phyloP scores from a whole-genome alignment of 345 rosid genomes.

The Psidium friedrichsthalianum region DNA sequence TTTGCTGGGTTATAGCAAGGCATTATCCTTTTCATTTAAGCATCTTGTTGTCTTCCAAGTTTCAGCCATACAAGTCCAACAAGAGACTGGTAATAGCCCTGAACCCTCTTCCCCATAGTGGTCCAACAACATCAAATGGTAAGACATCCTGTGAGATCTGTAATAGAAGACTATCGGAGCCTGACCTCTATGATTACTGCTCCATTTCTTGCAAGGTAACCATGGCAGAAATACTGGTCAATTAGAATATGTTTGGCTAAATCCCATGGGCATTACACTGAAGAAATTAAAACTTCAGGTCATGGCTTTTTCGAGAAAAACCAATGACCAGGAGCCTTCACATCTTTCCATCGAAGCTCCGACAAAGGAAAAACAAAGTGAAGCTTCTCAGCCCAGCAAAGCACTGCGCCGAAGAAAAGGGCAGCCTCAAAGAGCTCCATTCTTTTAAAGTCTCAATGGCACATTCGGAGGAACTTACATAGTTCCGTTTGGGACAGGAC shows the following conservation, averaged over 20 bases:
- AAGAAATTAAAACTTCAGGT: conserved; percentile 2
- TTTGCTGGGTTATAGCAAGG: not conserved
- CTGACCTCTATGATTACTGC: conserved; percentile 20
- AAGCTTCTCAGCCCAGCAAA: not conserved
- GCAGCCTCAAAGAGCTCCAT: conserved; percentile 15
- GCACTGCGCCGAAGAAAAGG: conserved; percentile 4
- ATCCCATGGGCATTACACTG: not conserved
- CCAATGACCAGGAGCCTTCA: not conserved
- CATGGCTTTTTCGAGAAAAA: conserved; percentile 1
- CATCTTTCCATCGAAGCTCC: conserved; percentile 1
- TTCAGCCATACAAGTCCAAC: conserved; percentile 38
- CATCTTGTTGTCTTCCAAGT: not conserved
- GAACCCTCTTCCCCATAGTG: conserved; percentile 33
- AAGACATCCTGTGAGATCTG: conserved; percentile 15
- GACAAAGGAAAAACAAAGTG: not conserved
- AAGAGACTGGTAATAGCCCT: conserved; percentile 25
- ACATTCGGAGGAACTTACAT: not conserved
- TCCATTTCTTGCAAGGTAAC: conserved; percentile 37
- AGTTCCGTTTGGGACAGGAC: not conserved
- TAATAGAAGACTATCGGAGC: conserved; percentile 21
- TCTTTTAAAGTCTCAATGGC: conserved; percentile 3
- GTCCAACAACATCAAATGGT: not conserved
- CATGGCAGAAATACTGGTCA: not conserved
- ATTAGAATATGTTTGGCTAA: not conserved
- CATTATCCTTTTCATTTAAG: not conserved